Conservation (phyloP, 257 asterid species). For the Scutellaria galericulata region DNA sequence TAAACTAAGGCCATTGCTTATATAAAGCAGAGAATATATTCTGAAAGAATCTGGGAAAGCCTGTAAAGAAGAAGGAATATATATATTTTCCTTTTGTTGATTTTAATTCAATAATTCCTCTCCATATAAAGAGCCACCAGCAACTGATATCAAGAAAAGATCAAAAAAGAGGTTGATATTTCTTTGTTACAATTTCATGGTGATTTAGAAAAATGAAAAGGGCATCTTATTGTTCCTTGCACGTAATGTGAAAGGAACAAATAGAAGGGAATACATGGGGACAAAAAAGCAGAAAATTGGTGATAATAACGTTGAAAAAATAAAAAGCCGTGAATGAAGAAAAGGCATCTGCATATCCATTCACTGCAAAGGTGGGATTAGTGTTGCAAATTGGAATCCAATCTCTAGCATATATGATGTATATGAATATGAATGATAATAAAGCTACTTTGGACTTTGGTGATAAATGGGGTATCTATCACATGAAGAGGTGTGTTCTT, state of each 20-base stretch:
- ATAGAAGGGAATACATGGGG: neutral
- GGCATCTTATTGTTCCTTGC: neutral
- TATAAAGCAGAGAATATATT: slow-evolving; percentile 46
- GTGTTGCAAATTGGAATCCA: slow-evolving; percentile 27
- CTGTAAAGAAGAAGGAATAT: slow-evolving; percentile 49
- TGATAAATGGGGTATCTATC: neutral
- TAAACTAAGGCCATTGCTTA: slow-evolving; percentile 26
- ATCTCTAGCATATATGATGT: neutral
- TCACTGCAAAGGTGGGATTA: slow-evolving; percentile 15
- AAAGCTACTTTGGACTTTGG: slow-evolving; percentile 31
- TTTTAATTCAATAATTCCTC: neutral
- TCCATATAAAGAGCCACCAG: too few relatives aligned
- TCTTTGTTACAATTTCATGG: too few relatives aligned
- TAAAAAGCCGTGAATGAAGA: slow-evolving; percentile 14
- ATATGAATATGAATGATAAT: too few relatives aligned
- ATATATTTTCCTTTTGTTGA: slow-evolving; percentile 35
- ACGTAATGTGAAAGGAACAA: slow-evolving; percentile 30
- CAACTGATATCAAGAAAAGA: too few relatives aligned
- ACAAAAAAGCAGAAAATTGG: slow-evolving; percentile 11
- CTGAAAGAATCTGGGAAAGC: slow-evolving; percentile 47
- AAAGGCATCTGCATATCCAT: slow-evolving; percentile 30
- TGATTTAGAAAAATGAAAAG: too few relatives aligned
- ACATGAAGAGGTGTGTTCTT: too few relatives aligned
- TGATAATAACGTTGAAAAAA: slow-evolving; percentile 4
- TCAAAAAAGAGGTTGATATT: too few relatives aligned